Percentiles rank a stretch among this genome's conserved stretches.
phyloP scores from a whole-genome alignment of 768 basidiomycete genomes.

The Porphyrellus cyaneotinctus region DNA sequence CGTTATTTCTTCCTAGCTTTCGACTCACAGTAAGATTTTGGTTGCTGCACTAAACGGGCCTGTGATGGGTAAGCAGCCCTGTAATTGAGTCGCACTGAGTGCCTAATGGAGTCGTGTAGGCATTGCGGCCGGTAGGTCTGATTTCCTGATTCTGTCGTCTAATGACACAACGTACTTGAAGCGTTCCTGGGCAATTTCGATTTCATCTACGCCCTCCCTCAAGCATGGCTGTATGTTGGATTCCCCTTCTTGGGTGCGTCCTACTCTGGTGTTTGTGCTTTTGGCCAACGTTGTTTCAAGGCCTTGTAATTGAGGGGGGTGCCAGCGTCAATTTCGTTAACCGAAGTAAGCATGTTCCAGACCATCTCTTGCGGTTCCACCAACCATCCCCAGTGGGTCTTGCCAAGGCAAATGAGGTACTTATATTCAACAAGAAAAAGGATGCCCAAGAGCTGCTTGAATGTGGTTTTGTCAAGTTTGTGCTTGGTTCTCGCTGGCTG shows the following conservation, averaged over 20 bases:
- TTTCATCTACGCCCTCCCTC: constrained; percentile 64
- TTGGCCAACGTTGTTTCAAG: constrained; percentile 30
- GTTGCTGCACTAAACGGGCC: constrained; percentile 73
- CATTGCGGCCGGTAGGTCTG: constrained; percentile 54
- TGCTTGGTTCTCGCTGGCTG: background rate
- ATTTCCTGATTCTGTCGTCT: background rate
- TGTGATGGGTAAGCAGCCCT: constrained; percentile 52
- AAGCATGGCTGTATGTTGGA: constrained; percentile 59
- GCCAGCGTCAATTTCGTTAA: constrained; percentile 67
- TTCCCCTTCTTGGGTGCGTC: constrained; percentile 58
- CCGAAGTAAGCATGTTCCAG: constrained; percentile 42
- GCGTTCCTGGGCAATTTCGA: constrained; percentile 72
- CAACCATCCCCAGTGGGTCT: constrained; percentile 51
- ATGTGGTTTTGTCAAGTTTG: constrained; percentile 59
- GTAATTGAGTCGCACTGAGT: background rate
- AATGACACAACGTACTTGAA: constrained; percentile 19
- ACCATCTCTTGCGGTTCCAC: background rate
- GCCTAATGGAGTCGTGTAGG: constrained; percentile 35
- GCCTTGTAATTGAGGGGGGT: constrained; percentile 64
- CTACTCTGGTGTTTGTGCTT: background rate
- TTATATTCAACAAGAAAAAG: constrained; percentile 68
- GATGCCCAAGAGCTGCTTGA: constrained; percentile 51
- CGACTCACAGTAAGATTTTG: constrained; percentile 63
- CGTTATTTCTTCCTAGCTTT: constrained; percentile 41
- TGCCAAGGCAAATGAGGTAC: constrained; percentile 65